Evolutionary conservation across 1,139 yeast species (phyloP).

Genomic region (Candida mesenterica): DNA sequence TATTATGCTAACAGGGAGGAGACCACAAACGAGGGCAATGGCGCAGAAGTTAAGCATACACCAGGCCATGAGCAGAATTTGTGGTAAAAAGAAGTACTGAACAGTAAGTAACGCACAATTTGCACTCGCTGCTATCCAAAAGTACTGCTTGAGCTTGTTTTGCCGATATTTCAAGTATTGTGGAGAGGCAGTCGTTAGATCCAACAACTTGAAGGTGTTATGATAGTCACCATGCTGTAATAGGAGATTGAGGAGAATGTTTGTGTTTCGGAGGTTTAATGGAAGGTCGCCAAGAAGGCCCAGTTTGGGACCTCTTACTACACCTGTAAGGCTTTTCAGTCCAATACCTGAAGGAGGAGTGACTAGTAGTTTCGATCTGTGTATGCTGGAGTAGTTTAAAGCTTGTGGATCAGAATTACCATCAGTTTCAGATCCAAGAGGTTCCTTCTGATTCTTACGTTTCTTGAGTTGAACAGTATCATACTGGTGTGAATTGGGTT

Average conservation of each 20-base stretch:
- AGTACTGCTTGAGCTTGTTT: not conserved
- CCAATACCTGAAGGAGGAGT: too few relatives aligned
- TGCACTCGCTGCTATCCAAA: not conserved
- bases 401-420: too few relatives aligned
- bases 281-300: too few relatives aligned
- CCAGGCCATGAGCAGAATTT: constrained; percentile 13
- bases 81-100: constrained; percentile 12
- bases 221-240: constrained; percentile 34
- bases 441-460: too few relatives aligned
- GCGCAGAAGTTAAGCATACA: not conserved
- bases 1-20: constrained; percentile 16
- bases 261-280: constrained; percentile 6
- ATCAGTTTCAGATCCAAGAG: too few relatives aligned
- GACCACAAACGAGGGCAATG: constrained; percentile 7
- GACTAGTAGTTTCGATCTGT: too few relatives aligned
- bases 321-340: too few relatives aligned
- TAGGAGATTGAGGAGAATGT: constrained; percentile 21
- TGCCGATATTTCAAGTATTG: constrained; percentile 1
- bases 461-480: too few relatives aligned
- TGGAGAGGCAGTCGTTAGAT: constrained; percentile 19
- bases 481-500: too few relatives aligned
- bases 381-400: too few relatives aligned
- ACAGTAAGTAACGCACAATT: constrained; percentile 5
- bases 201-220: constrained; percentile 32
- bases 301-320: too few relatives aligned